Percentiles rank a stretch among this genome's conserved stretches.
These are phyloP conservation scores for Nakazawaea ernobii DNA, from an alignment of 805 yeast species.

Conservation along the genomic window DNA sequence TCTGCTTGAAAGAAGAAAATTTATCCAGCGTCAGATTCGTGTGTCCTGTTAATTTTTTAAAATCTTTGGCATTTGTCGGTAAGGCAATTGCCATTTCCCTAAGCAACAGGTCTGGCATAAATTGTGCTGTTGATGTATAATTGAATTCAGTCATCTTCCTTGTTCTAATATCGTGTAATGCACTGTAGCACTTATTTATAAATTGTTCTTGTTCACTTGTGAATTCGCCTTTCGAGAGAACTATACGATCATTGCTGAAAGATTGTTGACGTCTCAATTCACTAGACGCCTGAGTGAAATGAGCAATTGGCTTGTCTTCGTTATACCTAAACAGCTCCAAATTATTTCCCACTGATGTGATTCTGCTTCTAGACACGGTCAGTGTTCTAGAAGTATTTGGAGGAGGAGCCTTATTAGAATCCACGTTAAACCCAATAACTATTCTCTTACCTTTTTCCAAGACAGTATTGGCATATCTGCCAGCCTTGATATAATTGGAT, in stretches of 20 bases:
- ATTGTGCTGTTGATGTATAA: constrained; percentile 26
- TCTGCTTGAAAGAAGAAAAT: constrained; percentile 18
- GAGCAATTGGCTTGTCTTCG: constrained; percentile 15
- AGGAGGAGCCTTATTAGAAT: constrained; percentile 16
- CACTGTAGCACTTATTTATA: constrained; percentile 23
- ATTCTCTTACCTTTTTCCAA: constrained; percentile 39
- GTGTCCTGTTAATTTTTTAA: constrained; percentile 31
- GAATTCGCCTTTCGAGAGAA: constrained; percentile 15
- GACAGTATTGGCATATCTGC: constrained; percentile 48
- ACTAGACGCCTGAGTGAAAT: constrained; percentile 17
- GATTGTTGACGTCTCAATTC: constrained; percentile 9
- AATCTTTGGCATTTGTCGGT: constrained; percentile 47
- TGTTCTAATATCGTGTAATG: constrained; percentile 35
- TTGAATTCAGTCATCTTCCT: constrained; percentile 35
- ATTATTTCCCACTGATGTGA: constrained; percentile 9
- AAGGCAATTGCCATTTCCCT: constrained; percentile 50
- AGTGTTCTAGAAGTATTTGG: constrained; percentile 17
- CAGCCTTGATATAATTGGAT: constrained; percentile 63
- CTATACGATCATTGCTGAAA: constrained; percentile 16
- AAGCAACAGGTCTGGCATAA: constrained; percentile 34
- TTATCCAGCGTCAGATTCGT: constrained; percentile 23
- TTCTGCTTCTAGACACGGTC: constrained; percentile 2
- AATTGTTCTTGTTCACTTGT: constrained; percentile 19
- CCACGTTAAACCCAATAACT: constrained; percentile 43
- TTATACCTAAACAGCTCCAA: constrained; percentile 16